A percentile compares a stretch with the other conserved stretches of the same genome.
Conservation (phyloP, 2,329 filamentous ascomycete genomes). For the Paracoccidioides brasiliensis region DNA sequence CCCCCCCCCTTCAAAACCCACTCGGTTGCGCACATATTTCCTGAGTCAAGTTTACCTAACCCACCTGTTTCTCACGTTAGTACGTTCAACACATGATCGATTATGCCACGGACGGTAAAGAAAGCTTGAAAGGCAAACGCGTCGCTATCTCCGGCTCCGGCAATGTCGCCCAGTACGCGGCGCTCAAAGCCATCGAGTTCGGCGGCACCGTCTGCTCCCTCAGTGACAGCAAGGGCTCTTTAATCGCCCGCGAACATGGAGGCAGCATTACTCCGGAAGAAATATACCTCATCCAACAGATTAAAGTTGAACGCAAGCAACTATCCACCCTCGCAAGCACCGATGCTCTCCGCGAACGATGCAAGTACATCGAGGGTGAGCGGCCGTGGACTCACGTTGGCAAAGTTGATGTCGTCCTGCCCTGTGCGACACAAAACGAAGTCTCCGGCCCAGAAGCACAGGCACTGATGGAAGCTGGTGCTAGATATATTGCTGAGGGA, state of each 20-base stretch:
- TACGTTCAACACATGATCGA: slow-evolving; percentile 93
- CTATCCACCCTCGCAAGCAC: slow-evolving; percentile 57
- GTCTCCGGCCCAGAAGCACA: slow-evolving; percentile 83
- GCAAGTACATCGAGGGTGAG: slow-evolving; percentile 75
- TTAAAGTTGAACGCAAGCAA: slow-evolving; percentile 79
- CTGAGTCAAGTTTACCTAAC: neutral
- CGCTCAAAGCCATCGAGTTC: slow-evolving; percentile 91
- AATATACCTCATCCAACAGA: slow-evolving; percentile 60
- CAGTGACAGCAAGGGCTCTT: slow-evolving; percentile 77
- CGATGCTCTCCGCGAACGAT: slow-evolving; percentile 46
- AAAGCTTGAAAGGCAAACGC: slow-evolving; percentile 77
- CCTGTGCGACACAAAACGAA: slow-evolving; percentile 95
- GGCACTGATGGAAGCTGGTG: slow-evolving; percentile 61
- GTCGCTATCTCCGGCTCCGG: slow-evolving; percentile 94
- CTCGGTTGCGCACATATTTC: neutral
- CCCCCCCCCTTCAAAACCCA: neutral
- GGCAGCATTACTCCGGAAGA: slow-evolving; percentile 66
- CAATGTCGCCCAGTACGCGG: slow-evolving; percentile 96
- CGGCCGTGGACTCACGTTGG: slow-evolving; percentile 87
- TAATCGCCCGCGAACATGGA: slow-evolving; percentile 56
- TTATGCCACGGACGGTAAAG: slow-evolving; percentile 64
- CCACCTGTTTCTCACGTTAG: slow-evolving; percentile 20
- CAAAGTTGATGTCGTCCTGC: slow-evolving; percentile 80
- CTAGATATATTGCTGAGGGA: slow-evolving; percentile 82
- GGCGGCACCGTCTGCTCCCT: slow-evolving; percentile 85